Evolutionary conservation across 352 stramenopile species (phyloP), one percentile per base, ranked within the genome.

Genomic region (Phytophthora sp.): DNA sequence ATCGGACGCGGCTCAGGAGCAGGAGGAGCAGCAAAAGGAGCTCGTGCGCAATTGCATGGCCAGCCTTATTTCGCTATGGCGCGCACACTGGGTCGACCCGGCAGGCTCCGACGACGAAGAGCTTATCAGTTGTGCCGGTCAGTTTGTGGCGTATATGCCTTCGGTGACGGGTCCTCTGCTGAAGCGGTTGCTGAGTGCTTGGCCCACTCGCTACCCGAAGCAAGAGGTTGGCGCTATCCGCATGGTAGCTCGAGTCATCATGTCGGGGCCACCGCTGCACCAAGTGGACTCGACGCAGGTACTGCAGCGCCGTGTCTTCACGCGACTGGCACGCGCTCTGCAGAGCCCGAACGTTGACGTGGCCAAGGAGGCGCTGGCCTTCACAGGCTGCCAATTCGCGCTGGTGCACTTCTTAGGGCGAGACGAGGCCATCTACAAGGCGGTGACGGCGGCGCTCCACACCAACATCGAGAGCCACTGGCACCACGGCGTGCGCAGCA

Each of bases 131-230:
- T 92, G 81, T 49, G 87, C 84, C 1, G 85, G 87, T 15, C 87
- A 95, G 59, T 91, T 93, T 51, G 87, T 92, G n/a, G 83, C 87
- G 21, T 94, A 95, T 61, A 72, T 93, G 38, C 87, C 87, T 0
- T 73, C 82, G 2, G 72, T 86, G 8, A 84, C 84, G 4, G 51
- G 63, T 2, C 62, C 70, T 9, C 32, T 95, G 58, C 60, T 95
- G 15, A 56, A 68, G 26, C 78, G 81, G 7, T 54, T 94, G 37
- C 56, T 94, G 24, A 72, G 52, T 13, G 62, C 76, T 18, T 95
- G 87, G 87, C 87, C 87, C 9, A 69, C 69, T n/a, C 72, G 74
- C 9, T 90, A 77, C 57, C 87, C 87, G 4, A 73, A 77, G 30
- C 74, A 90, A 45, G 76, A 95, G 49, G 80, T 93, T 4, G 72